Conservation (phyloP, 768 basidiomycete species). For the Leccinum rimulosum region DNA sequence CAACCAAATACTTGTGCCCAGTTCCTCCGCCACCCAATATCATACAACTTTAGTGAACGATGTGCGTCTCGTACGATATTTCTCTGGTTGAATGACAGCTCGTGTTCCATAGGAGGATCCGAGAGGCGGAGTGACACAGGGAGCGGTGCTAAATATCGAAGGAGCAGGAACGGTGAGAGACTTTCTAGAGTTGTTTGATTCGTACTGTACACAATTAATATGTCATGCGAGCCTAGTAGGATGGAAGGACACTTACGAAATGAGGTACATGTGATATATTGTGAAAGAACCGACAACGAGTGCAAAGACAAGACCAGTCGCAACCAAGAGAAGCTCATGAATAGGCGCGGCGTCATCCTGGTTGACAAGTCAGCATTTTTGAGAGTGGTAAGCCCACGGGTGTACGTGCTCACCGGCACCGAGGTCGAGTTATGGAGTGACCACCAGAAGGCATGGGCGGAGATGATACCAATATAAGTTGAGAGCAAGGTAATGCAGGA, state of each 20-base stretch:
- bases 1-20: slow-evolving; percentile 69
- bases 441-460: slow-evolving; percentile 53
- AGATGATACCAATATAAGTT: slow-evolving; percentile 55
- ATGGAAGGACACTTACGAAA: slow-evolving; percentile 48
- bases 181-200: slow-evolving; percentile 86
- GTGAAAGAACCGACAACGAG: slow-evolving; percentile 76
- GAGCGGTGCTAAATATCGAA: slow-evolving; percentile 67
- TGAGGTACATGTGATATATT: slow-evolving; percentile 73
- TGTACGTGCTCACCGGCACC: slow-evolving; percentile 47
- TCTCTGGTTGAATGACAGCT: slow-evolving; percentile 65
- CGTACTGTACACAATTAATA: slow-evolving; percentile 43
- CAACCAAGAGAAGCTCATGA: slow-evolving; percentile 66
- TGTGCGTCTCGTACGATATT: slow-evolving; percentile 64
- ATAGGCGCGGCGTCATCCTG: slow-evolving; percentile 67
- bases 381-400: background rate
- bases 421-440: slow-evolving; percentile 61
- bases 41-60: slow-evolving; percentile 58
- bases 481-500: slow-evolving; percentile 60
- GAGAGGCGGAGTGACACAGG: slow-evolving; percentile 51
- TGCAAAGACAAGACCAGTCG: slow-evolving; percentile 55
- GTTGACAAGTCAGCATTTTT: slow-evolving; percentile 3
- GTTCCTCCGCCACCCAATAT: slow-evolving; percentile 72
- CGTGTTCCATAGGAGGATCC: slow-evolving; percentile 69
- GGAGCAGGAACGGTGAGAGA: slow-evolving; percentile 69
- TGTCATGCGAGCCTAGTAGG: background rate